Evolutionary conservation across 768 basidiomycete genomes (phyloP).

Genomic region (Dictyophora rubrovolvata): DNA sequence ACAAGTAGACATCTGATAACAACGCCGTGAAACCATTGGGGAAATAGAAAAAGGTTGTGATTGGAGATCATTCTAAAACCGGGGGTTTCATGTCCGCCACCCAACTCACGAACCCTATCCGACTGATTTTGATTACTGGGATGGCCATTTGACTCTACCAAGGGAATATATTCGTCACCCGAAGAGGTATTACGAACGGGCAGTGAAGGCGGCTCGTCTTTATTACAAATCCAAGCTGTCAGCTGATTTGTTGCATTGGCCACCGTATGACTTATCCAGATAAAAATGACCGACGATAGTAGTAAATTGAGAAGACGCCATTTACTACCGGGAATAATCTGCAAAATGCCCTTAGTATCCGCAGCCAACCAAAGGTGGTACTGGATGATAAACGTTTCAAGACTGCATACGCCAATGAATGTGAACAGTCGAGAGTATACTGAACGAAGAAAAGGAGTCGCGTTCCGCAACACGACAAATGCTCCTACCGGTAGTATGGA

Average conservation of each 20-base stretch:
- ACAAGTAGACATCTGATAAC: conserved; percentile 17
- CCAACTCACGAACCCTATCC: too few relatives aligned
- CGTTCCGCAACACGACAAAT: conserved; percentile 69
- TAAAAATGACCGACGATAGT: conserved; percentile 64
- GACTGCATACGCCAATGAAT: conserved; percentile 77
- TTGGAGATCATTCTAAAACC: neutral
- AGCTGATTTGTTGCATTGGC: conserved; percentile 67
- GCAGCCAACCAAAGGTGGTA: conserved; percentile 82
- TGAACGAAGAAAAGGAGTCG: conserved; percentile 60
- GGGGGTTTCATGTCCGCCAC: neutral
- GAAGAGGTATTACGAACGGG: neutral
- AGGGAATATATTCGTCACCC: neutral
- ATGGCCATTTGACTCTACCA: neutral
- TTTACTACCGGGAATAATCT: conserved; percentile 63
- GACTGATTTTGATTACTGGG: neutral
- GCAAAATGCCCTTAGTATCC: conserved; percentile 71
- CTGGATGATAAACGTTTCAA: conserved; percentile 89
- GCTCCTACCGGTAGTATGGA: conserved; percentile 74
- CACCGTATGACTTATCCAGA: conserved; percentile 70
- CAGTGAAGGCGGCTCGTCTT: neutral
- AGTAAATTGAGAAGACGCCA: conserved; percentile 75
- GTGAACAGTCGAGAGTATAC: conserved; percentile 59
- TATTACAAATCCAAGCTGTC: conserved; percentile 43
- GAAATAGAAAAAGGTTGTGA: neutral
- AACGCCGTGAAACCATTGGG: neutral